Evolutionary conservation across 345 rosid species (phyloP).

Genomic region (Viola odorata): DNA sequence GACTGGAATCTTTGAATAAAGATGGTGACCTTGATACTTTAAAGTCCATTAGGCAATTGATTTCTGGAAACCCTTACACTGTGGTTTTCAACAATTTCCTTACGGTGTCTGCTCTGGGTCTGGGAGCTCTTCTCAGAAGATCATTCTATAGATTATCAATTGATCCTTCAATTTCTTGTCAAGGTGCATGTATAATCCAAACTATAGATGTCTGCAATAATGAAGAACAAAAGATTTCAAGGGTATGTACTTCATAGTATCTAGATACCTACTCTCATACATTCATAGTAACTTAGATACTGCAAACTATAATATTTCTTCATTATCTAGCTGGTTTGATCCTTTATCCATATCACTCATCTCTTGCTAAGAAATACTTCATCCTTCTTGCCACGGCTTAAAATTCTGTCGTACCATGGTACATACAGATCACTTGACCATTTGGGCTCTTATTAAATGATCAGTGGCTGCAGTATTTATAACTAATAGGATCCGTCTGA

Average conservation of each 20-base stretch:
- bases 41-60: constrained; percentile 50
- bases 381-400: too few relatives aligned
- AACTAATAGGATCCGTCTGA: too few relatives aligned
- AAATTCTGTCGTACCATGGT: too few relatives aligned
- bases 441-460: too few relatives aligned
- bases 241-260: constrained; percentile 33
- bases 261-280: not conserved
- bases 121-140: constrained; percentile 40
- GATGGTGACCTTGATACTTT: constrained; percentile 38
- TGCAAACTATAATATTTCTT: too few relatives aligned
- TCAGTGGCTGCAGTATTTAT: too few relatives aligned
- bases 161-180: constrained; percentile 39
- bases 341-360: too few relatives aligned
- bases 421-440: too few relatives aligned
- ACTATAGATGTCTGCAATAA: constrained; percentile 39
- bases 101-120: constrained; percentile 20
- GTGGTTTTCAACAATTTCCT: constrained; percentile 45
- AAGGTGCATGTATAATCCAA: constrained; percentile 47
- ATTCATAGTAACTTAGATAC: too few relatives aligned
- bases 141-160: constrained; percentile 41
- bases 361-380: too few relatives aligned
- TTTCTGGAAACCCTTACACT: constrained; percentile 47
- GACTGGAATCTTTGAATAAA: constrained; percentile 33
- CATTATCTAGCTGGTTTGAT: too few relatives aligned
- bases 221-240: constrained; percentile 33